Evolutionary conservation across 345 rosid genomes (phyloP).

Genomic region (Bruguiera sexangula): DNA sequence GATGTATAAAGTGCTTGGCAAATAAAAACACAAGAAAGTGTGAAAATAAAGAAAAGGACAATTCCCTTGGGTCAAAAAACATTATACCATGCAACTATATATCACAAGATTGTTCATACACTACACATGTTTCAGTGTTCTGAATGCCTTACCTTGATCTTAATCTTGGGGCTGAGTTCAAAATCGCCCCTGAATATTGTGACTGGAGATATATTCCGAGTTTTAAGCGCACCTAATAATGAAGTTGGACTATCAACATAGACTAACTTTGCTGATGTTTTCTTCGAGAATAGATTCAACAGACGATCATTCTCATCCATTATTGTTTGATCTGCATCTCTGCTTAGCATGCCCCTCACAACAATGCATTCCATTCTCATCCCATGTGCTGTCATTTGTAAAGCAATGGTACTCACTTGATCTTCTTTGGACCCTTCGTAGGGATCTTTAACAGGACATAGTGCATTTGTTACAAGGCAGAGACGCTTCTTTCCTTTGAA

Average conservation of each 20-base stretch:
- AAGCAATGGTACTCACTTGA: constrained; percentile 66
- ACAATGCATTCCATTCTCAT: constrained; percentile 68
- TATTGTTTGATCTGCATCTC: constrained; percentile 35
- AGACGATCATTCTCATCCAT: constrained; percentile 71
- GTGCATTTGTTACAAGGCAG: constrained; percentile 74
- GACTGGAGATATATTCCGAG: constrained; percentile 68
- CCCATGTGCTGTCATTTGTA: constrained; percentile 59
- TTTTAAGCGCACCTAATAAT: constrained; percentile 73
- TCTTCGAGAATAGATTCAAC: constrained; percentile 58
- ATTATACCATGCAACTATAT: not conserved
- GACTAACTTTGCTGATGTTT: constrained; percentile 49
- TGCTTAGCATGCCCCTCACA: constrained; percentile 39
- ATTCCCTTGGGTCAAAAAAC: not conserved
- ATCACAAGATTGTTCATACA: not conserved
- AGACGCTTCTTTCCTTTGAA: constrained; percentile 77
- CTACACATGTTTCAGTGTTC: not conserved
- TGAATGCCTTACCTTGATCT: constrained; percentile 62
- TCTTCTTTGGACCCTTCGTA: constrained; percentile 77
- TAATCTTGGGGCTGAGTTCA: constrained; percentile 67
- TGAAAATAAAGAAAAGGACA: not conserved
- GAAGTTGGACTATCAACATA: constrained; percentile 67
- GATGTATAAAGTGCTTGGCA: not conserved
- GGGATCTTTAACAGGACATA: constrained; percentile 69
- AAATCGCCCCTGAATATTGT: constrained; percentile 84
- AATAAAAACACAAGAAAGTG: not conserved